Conservation (phyloP, 1,284 basidiomycete species). For the Leccinum pachyderme region DNA sequence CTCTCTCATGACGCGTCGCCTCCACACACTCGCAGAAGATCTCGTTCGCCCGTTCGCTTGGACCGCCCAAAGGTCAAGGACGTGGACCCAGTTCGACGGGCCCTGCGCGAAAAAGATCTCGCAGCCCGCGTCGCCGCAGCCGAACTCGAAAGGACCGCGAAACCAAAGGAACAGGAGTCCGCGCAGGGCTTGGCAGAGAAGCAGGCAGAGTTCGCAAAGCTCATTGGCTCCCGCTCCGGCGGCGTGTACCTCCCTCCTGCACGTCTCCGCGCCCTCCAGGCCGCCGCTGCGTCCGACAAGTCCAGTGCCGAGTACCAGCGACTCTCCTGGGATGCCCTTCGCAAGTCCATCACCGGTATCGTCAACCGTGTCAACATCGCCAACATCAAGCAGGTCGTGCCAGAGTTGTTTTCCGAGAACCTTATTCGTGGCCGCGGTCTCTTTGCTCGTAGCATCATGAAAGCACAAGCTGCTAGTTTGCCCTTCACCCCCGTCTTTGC, state of each 20-base stretch:
- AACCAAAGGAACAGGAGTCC: constrained; percentile 45
- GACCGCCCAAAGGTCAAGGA: constrained; percentile 64
- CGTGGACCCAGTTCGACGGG: constrained; percentile 73
- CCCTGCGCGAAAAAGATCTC: constrained; percentile 76
- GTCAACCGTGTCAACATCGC: constrained; percentile 97
- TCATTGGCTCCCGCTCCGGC: constrained; percentile 78
- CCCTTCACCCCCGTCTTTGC: constrained; percentile 99
- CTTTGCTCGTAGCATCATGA: constrained; percentile 94
- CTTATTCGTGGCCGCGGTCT: constrained; percentile 87
- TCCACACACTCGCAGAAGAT: constrained; percentile 61
- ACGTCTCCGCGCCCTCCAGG: constrained; percentile 87
- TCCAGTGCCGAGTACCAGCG: constrained; percentile 91
- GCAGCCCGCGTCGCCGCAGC: constrained; percentile 70
- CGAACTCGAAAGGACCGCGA: constrained; percentile 64
- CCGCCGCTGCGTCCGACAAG: constrained; percentile 84
- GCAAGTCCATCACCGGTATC: constrained; percentile 98
- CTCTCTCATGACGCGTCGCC: constrained; percentile 47
- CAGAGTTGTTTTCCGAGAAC: constrained; percentile 92
- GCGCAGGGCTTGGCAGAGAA: constrained; percentile 57
- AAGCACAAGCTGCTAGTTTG: constrained; percentile 93
- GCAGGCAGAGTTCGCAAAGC: constrained; percentile 79
- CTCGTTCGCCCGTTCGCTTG: constrained; percentile 51
- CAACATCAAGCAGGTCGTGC: constrained; percentile 97
- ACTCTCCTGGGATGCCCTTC: constrained; percentile 95
- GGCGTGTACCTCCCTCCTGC: constrained; percentile 98